Conservation (phyloP, 148 eudicot species). For the Cornus controversa region DNA sequence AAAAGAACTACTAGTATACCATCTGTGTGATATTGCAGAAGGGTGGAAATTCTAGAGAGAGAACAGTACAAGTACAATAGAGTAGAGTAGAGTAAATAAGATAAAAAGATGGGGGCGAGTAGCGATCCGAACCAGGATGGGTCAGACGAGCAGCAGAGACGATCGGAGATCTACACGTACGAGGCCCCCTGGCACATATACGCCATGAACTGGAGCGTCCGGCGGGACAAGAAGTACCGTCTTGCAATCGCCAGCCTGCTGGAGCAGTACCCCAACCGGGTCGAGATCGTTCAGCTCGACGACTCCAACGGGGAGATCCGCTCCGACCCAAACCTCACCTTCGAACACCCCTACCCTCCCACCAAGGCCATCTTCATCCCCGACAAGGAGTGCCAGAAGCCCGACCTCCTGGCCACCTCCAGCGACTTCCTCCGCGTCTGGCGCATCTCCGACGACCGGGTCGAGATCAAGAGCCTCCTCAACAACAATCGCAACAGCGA, state of each 20-base stretch:
- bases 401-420: conserved; percentile 55
- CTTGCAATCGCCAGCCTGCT: conserved; percentile 76
- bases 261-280: conserved; percentile 70
- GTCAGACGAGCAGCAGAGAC: conserved; percentile 58
- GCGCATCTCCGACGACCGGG: conserved; percentile 39
- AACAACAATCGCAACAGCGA: conserved; percentile 59
- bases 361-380: conserved; percentile 56
- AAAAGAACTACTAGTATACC: too few species aligned
- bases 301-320: conserved; percentile 55
- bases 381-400: conserved; percentile 59
- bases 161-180: conserved; percentile 93
- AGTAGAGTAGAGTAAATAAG: too few species aligned
- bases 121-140: conserved; percentile 48
- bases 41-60: too few species aligned
- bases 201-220: conserved; percentile 95
- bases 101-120: conserved; percentile 41
- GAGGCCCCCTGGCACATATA: conserved; percentile 95
- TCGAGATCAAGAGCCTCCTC: conserved; percentile 42
- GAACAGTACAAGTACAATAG: too few species aligned
- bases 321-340: conserved; percentile 39
- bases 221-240: conserved; percentile 80
- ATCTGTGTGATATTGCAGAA: too few species aligned
- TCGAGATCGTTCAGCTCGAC: conserved; percentile 79
- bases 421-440: conserved; percentile 58
- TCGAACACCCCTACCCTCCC: conserved; percentile 59